These are phyloP conservation scores for Tetrapisispora iriomotensis DNA, from an alignment of 805 yeast species.

Conservation along the genomic window DNA sequence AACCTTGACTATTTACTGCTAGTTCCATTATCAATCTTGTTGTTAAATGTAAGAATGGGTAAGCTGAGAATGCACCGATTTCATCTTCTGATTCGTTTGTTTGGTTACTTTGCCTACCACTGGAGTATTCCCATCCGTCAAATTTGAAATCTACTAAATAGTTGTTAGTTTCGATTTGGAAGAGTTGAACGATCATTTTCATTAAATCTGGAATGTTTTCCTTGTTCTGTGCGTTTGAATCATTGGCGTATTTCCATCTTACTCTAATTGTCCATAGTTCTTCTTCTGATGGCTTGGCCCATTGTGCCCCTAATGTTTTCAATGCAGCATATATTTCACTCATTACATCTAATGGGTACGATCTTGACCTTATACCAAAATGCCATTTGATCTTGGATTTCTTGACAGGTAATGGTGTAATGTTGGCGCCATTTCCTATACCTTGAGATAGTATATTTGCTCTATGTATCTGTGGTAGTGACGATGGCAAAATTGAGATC, in stretches of 20 bases:
- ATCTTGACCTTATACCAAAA: slow-evolving; percentile 91
- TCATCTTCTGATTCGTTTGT: slow-evolving; percentile 43
- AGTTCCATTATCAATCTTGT: slow-evolving; percentile 91
- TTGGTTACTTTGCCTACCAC: slow-evolving; percentile 25
- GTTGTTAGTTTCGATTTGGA: slow-evolving; percentile 91
- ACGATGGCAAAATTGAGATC: slow-evolving; percentile 86
- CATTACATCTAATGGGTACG: slow-evolving; percentile 97
- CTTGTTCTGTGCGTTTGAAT: slow-evolving; percentile 12
- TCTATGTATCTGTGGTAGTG: slow-evolving; percentile 87
- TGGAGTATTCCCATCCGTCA: slow-evolving; percentile 83
- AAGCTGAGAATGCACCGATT: slow-evolving; percentile 86
- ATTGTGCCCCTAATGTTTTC: slow-evolving; percentile 89
- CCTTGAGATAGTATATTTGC: slow-evolving; percentile 75
- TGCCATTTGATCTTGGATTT: slow-evolving; percentile 96
- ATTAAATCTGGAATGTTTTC: slow-evolving; percentile 59
- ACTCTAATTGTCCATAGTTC: slow-evolving; percentile 94
- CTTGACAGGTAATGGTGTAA: slow-evolving; percentile 54
- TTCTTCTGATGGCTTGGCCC: slow-evolving; percentile 92
- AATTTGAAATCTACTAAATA: slow-evolving; percentile 94
- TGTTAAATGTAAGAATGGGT: slow-evolving; percentile 88
- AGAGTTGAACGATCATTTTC: slow-evolving; percentile 95
- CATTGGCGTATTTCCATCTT: slow-evolving; percentile 71
- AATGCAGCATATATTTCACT: slow-evolving; percentile 94
- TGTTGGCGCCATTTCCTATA: slow-evolving; percentile 37
- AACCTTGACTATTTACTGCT: slow-evolving; percentile 80